Conservation (phyloP, 1,284 basidiomycete genomes). For the Microbotryum lychnidis-dioicae region DNA sequence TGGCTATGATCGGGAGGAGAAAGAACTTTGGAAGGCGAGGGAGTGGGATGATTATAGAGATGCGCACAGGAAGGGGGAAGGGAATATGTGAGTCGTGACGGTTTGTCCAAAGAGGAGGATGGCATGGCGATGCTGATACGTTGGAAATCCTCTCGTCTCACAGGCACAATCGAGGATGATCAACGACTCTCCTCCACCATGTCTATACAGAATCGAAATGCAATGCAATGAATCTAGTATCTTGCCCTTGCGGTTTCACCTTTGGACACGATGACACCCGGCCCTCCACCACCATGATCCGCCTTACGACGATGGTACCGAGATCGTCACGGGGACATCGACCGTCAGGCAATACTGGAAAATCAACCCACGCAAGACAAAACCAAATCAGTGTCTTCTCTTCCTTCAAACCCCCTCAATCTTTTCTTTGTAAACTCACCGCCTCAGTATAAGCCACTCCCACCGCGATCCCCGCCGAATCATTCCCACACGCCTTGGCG, state of each 20-base stretch:
- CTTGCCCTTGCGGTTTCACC: background rate
- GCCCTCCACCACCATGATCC: background rate
- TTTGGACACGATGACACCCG: background rate
- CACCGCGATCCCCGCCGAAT: background rate
- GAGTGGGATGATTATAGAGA: conserved; percentile 34
- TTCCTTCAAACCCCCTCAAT: background rate
- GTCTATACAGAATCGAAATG: background rate
- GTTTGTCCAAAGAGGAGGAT: background rate
- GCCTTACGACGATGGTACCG: background rate
- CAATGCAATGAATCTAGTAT: background rate
- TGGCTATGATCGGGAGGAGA: conserved; percentile 30
- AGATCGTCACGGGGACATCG: background rate
- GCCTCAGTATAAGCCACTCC: background rate
- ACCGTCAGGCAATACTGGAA: background rate
- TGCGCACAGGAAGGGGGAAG: conserved; percentile 34
- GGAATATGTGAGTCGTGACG: conserved; percentile 27
- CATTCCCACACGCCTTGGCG: background rate
- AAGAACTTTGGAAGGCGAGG: conserved; percentile 19
- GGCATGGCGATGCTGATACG: background rate
- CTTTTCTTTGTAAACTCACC: background rate
- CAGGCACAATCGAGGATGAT: conserved; percentile 15
- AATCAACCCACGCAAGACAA: background rate
- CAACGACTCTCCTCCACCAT: background rate
- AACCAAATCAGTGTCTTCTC: background rate
- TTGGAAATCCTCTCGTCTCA: background rate